These are phyloP conservation scores for Chaetomidium leptoderma DNA, from an alignment of 495 filamentous ascomycete species.

Conservation along the genomic window DNA sequence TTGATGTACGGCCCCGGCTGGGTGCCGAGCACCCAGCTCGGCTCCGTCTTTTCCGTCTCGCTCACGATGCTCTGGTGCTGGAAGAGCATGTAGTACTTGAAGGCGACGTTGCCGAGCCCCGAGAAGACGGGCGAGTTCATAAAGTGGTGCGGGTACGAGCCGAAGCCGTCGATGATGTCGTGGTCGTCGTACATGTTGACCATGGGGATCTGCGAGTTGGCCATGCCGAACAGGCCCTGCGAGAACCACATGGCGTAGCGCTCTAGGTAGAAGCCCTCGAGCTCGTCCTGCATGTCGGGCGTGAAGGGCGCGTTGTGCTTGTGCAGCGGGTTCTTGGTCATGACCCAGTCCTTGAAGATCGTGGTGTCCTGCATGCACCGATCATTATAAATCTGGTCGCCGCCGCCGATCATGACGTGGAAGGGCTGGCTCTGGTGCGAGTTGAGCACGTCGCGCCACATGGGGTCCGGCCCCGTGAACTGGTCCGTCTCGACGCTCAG, in stretches of 20 bases:
- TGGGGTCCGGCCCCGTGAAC: slow-evolving; percentile 87
- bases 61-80: slow-evolving; percentile 85
- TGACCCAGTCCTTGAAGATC: slow-evolving; percentile 76
- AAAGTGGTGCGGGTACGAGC: slow-evolving; percentile 86
- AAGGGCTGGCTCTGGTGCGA: slow-evolving; percentile 89
- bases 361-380: slow-evolving; percentile 65
- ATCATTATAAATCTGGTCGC: slow-evolving; percentile 97
- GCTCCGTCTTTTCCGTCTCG: slow-evolving; percentile 76
- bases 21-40: slow-evolving; percentile 82
- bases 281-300: slow-evolving; percentile 71
- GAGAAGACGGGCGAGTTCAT: slow-evolving; percentile 89
- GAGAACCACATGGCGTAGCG: slow-evolving; percentile 91
- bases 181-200: slow-evolving; percentile 98
- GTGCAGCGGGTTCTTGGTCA: slow-evolving; percentile 70
- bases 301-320: slow-evolving; percentile 74
- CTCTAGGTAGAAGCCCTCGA: slow-evolving; percentile 82
- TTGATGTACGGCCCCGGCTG: slow-evolving; percentile 85
- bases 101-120: slow-evolving; percentile 83
- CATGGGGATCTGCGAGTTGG: slow-evolving; percentile 94
- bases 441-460: slow-evolving; percentile 95
- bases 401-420: slow-evolving; percentile 97
- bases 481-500: slow-evolving; percentile 68
- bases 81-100: slow-evolving; percentile 98
- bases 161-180: slow-evolving; percentile 95
- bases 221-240: slow-evolving; percentile 87